Evolutionary conservation across 2,329 filamentous ascomycete species (phyloP).

Genomic region (Scytalidium sp.): DNA sequence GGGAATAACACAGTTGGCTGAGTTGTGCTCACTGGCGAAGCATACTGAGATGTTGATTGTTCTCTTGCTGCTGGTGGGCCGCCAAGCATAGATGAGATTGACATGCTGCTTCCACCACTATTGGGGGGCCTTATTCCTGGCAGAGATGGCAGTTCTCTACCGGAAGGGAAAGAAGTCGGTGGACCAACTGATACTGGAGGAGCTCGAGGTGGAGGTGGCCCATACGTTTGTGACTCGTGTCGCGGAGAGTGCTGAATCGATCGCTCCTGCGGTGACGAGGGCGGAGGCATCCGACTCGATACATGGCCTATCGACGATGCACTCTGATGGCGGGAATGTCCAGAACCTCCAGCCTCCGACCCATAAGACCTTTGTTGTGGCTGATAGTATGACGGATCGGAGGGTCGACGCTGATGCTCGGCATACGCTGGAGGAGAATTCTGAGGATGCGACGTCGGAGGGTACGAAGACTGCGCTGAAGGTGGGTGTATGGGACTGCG

Average conservation of each 20-base stretch:
- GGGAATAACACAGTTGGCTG: slow-evolving; percentile 34
- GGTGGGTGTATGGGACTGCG: slow-evolving; percentile 25
- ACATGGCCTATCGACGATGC: slow-evolving; percentile 28
- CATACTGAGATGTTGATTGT: slow-evolving; percentile 43
- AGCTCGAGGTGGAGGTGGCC: slow-evolving; percentile 31
- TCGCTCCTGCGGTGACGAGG: slow-evolving; percentile 46
- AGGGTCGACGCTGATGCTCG: slow-evolving; percentile 29
- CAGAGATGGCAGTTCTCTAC: slow-evolving; percentile 53
- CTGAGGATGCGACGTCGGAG: slow-evolving; percentile 26
- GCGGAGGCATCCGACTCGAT: slow-evolving; percentile 42
- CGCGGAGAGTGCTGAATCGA: slow-evolving; percentile 23
- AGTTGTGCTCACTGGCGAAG: slow-evolving; percentile 36
- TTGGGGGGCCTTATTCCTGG: slow-evolving; percentile 44
- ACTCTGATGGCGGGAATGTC: slow-evolving; percentile 28
- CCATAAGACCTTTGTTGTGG: slow-evolving; percentile 22
- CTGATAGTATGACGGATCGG: slow-evolving; percentile 28
- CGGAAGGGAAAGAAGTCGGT: slow-evolving; percentile 38
- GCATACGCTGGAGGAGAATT: slow-evolving; percentile 21
- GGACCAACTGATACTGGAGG: slow-evolving; percentile 38
- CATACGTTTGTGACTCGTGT: slow-evolving; percentile 31
- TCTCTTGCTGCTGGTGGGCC: slow-evolving; percentile 44
- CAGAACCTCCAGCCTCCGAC: slow-evolving; percentile 23
- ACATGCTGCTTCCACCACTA: slow-evolving; percentile 59
- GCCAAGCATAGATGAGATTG: slow-evolving; percentile 70
- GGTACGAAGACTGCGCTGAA: slow-evolving; percentile 21